These are phyloP conservation scores for Hypoxylon intermedium DNA, from an alignment of 495 filamentous ascomycete genomes.

Conservation along the genomic window DNA sequence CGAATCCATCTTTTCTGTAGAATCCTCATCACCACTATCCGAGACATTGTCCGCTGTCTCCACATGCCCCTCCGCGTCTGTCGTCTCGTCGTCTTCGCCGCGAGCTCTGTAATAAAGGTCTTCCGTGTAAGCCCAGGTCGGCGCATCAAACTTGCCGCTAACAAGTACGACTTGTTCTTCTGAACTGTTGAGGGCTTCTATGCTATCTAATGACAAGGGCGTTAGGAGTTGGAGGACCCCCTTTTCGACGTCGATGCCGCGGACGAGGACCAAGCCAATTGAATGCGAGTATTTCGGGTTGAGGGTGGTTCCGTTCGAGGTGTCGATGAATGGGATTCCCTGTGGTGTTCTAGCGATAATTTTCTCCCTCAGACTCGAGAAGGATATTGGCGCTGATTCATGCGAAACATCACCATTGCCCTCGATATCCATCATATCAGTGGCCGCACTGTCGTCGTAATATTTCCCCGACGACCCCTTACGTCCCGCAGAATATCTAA, in stretches of 20 bases:
- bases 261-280: constrained; percentile 60
- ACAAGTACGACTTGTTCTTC: constrained; percentile 60
- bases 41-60: constrained; percentile 19
- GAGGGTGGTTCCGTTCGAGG: constrained; percentile 48
- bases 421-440: constrained; percentile 28
- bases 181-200: constrained; percentile 38
- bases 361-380: constrained; percentile 9
- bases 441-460: constrained; percentile 3
- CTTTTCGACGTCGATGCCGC: constrained; percentile 58
- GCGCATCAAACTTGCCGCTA: constrained; percentile 63
- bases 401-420: background rate
- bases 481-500: constrained; percentile 34
- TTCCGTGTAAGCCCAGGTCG: constrained; percentile 66
- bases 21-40: constrained; percentile 9
- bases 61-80: constrained; percentile 28
- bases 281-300: constrained; percentile 53
- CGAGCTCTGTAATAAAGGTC: constrained; percentile 46
- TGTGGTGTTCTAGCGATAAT: constrained; percentile 33
- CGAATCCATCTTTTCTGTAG: constrained; percentile 19
- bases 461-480: constrained; percentile 10
- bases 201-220: constrained; percentile 47
- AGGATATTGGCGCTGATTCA: constrained; percentile 1
- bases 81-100: constrained; percentile 29
- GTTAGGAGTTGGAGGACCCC: constrained; percentile 60
- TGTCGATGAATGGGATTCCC: constrained; percentile 53